Evolutionary conservation across 2,329 filamentous ascomycete species (phyloP), one percentile per base, ranked within the genome.

Genomic region (Aphanocladium album): DNA sequence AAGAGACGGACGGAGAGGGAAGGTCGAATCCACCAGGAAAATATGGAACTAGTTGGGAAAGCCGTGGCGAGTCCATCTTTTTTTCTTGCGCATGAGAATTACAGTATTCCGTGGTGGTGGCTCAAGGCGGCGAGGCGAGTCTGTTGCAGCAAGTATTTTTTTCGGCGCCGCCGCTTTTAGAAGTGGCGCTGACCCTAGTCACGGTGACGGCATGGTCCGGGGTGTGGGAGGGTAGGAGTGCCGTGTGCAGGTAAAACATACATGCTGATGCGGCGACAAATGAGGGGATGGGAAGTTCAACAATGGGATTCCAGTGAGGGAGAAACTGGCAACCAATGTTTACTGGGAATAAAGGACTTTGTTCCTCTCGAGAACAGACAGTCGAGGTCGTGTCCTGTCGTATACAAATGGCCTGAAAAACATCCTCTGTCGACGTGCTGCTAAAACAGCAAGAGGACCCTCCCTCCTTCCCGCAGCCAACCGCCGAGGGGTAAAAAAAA

Each of bases 131-230:
- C 33, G 27, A 35, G 30, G 30, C 35, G 19, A 21, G 11, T 19
- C 27, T 47, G 37, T 57, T n/a, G n/a, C n/a, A n/a, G 41, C 43
- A 37, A 19, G 11, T 37, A 51, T 57, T 39, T 45, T 59, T 59
- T 59, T 59, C 14, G 25, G 45, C 33, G 37, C 23, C 37, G 57
- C 57, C 47, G 57, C 57, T 59, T 59, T 59, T 59, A 59, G 57
- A 52, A n/a, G 57, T 52, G 57, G 57, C 57, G 57, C 57, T 52
- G 14, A 52, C 45, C 37, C 57, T 19, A 19, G 57, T 59, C 55
- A 11, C 27, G 14, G 55, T 49, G 45, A 57, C 45, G 55, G 46
- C 56, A 58, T 19, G 30, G 43, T 12, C 43, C 23, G 16, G 53
- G 21, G 41, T 16, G 23, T 30, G 11, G 43, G 19, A n/a, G 50